These are phyloP conservation scores for Ophiostoma sp. DNA, from an alignment of 2,329 filamentous ascomycete species.

Conservation along the genomic window DNA sequence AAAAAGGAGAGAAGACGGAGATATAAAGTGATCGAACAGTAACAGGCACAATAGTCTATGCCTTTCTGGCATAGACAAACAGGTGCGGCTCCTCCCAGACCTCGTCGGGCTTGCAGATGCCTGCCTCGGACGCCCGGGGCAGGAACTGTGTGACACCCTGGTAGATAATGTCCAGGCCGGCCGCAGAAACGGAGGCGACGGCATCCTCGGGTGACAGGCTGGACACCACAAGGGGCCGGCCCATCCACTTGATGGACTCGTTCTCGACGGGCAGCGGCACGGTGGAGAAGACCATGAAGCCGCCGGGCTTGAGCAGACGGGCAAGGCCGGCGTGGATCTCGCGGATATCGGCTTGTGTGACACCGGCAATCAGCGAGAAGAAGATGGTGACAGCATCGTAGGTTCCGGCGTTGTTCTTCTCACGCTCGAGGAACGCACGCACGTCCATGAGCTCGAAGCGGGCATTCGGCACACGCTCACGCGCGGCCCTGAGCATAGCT, in stretches of 20 bases:
- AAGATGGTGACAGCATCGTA: constrained; percentile 30
- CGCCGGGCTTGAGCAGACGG: constrained; percentile 33
- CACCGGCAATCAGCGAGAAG: constrained; percentile 30
- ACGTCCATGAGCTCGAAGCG: constrained; percentile 29
- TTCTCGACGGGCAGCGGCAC: constrained; percentile 29
- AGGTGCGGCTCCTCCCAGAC: constrained; percentile 32
- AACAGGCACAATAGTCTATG: neutral
- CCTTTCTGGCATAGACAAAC: constrained; percentile 31
- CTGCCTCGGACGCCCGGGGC: constrained; percentile 28
- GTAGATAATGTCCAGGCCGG: constrained; percentile 27
- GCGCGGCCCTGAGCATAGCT: constrained; percentile 30
- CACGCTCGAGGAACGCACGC: constrained; percentile 25
- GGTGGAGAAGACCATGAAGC: constrained; percentile 39
- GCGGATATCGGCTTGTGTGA: constrained; percentile 30
- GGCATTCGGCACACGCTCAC: constrained; percentile 28
- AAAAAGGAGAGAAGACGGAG: neutral
- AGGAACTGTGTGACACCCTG: constrained; percentile 25
- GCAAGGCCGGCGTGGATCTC: constrained; percentile 28
- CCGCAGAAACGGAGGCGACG: constrained; percentile 24
- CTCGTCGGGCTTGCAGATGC: constrained; percentile 29
- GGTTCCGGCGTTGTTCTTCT: neutral
- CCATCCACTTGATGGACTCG: constrained; percentile 29
- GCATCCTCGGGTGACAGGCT: constrained; percentile 28
- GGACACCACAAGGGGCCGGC: constrained; percentile 29
- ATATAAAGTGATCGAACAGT: neutral